Conservation (phyloP, 495 filamentous ascomycete species). For the Xylaria castorea region DNA sequence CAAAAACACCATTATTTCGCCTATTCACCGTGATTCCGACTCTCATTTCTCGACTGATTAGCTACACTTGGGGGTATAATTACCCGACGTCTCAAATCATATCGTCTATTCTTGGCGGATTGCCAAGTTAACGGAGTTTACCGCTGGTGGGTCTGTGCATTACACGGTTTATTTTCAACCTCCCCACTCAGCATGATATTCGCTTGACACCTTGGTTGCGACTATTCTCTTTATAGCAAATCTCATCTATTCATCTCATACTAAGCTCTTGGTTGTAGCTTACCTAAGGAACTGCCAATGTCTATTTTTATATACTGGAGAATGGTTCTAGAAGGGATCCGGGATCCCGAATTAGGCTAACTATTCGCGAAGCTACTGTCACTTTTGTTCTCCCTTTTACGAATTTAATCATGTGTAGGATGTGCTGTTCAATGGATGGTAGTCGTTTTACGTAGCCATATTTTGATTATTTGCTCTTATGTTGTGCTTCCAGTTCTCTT, state of each 20-base stretch:
- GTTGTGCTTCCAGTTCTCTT: background rate
- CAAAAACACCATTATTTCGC: background rate
- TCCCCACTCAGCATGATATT: background rate
- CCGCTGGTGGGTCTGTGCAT: background rate
- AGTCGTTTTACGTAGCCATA: background rate
- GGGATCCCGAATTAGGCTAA: background rate
- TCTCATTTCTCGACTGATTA: background rate
- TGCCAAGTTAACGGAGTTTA: conserved; percentile 6
- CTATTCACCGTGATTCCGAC: background rate
- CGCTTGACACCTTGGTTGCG: background rate
- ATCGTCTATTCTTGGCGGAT: background rate
- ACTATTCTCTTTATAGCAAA: background rate
- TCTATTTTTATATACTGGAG: conserved; percentile 10
- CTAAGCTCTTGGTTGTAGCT: background rate
- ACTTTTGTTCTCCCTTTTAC: background rate
- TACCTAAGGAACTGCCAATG: background rate
- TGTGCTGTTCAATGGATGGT: background rate
- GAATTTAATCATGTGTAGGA: background rate
- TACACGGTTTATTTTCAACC: conserved; percentile 1
- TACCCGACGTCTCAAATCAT: background rate
- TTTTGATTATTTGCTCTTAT: background rate
- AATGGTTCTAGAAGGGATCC: conserved; percentile 3
- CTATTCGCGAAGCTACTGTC: background rate
- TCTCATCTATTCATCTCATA: background rate
- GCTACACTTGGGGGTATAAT: background rate